Evolutionary conservation across 1,284 basidiomycete species (phyloP).

Genomic region (Ceraceosorus guamensis): DNA sequence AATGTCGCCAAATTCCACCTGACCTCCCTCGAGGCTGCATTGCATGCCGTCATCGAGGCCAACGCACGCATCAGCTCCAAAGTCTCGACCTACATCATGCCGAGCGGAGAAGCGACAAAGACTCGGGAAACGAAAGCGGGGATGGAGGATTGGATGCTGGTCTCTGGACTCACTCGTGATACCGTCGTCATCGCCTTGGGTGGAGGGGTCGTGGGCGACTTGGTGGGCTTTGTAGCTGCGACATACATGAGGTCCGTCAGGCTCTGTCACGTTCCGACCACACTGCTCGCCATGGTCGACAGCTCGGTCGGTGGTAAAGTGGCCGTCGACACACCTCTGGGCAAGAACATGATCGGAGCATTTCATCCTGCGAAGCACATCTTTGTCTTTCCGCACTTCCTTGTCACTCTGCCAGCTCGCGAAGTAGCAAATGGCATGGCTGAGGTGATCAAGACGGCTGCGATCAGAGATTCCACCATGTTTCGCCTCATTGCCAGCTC

Average conservation of each 20-base stretch:
- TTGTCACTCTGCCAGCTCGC: slow-evolving; percentile 81
- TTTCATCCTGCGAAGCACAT: slow-evolving; percentile 98
- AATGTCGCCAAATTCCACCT: slow-evolving; percentile 77
- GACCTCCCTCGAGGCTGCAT: slow-evolving; percentile 61
- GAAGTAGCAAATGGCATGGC: slow-evolving; percentile 99
- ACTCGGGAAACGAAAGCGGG: slow-evolving; percentile 82
- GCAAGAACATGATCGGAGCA: slow-evolving; percentile 95
- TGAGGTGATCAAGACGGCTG: slow-evolving; percentile 75
- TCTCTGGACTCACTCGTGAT: slow-evolving; percentile 82
- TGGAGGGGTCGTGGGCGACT: slow-evolving; percentile 89
- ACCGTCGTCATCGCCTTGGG: slow-evolving; percentile 89
- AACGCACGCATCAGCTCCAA: slow-evolving; percentile 51
- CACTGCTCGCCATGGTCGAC: slow-evolving; percentile 95
- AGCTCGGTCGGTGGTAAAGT: slow-evolving; percentile 96
- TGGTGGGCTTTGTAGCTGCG: slow-evolving; percentile 91
- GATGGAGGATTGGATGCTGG: slow-evolving; percentile 87
- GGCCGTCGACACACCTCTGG: slow-evolving; percentile 90
- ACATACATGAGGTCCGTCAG: slow-evolving; percentile 78
- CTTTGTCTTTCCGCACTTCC: slow-evolving; percentile 93
- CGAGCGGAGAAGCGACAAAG: slow-evolving; percentile 88
- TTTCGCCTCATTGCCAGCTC: slow-evolving; percentile 44
- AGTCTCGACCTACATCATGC: slow-evolving; percentile 70
- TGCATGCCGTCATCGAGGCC: slow-evolving; percentile 52
- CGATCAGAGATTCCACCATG: slow-evolving; percentile 46
- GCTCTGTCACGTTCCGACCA: slow-evolving; percentile 93